Percentiles rank a stretch among this genome's conserved stretches.
Conservation (phyloP, 2,329 filamentous ascomycete species). For the Decorospora gaudefroyi region DNA sequence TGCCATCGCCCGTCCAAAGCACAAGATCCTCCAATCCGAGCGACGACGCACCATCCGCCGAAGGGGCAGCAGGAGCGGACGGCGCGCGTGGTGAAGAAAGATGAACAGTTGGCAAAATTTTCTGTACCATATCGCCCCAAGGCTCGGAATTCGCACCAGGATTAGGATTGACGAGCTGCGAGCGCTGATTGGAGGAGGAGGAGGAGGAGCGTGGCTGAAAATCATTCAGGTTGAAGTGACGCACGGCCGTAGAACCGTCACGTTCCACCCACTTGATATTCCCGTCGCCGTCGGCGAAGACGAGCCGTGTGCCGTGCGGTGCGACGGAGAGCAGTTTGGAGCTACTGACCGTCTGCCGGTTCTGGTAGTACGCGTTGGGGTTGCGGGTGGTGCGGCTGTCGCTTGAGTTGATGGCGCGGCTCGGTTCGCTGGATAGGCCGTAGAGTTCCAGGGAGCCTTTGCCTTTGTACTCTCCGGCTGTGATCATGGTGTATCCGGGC, state of each 20-base stretch:
- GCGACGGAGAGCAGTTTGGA: constrained; percentile 82
- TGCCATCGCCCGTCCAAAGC: constrained; percentile 83
- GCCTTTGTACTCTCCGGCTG: constrained; percentile 87
- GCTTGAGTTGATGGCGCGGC: constrained; percentile 37
- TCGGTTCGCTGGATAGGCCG: constrained; percentile 56
- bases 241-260: constrained; percentile 66
- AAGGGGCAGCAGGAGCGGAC: neutral
- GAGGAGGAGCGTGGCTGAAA: constrained; percentile 4
- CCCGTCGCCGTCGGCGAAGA: constrained; percentile 82
- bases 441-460: constrained; percentile 92
- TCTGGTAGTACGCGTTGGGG: constrained; percentile 57
- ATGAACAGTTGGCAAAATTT: constrained; percentile 66
- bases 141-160: neutral
- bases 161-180: neutral
- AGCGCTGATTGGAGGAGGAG: neutral
- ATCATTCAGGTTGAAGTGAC: constrained; percentile 63
- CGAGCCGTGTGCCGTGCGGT: constrained; percentile 79
- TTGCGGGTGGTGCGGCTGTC: constrained; percentile 35
- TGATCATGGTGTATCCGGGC: constrained; percentile 69
- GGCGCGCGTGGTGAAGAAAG: constrained; percentile 32
- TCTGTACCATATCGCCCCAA: constrained; percentile 70
- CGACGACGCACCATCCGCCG: too few species aligned
- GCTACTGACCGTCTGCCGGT: constrained; percentile 79
- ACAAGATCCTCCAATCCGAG: constrained; percentile 67
- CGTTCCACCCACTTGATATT: constrained; percentile 89